Percentiles rank a stretch among this genome's conserved stretches.
Conservation (phyloP, 257 asterid species). For the Plantago major region DNA sequence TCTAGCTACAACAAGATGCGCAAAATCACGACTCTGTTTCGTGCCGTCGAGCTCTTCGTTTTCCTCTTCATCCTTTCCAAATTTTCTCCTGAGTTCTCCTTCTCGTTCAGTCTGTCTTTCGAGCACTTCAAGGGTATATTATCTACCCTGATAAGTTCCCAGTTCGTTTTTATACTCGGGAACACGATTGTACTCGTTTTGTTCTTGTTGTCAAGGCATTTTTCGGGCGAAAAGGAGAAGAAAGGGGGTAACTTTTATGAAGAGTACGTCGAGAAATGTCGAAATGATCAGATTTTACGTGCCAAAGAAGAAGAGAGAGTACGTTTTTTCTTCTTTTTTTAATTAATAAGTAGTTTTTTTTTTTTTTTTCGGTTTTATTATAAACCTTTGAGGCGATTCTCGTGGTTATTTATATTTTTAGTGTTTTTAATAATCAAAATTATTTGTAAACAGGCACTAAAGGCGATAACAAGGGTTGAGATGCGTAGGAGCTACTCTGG, state of each 20-base stretch:
- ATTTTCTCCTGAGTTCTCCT: constrained; percentile 33
- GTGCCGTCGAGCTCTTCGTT: constrained; percentile 31
- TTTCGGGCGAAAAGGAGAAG: constrained; percentile 25
- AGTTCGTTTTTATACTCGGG: constrained; percentile 61
- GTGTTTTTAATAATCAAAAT: no score
- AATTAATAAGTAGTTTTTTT: no score
- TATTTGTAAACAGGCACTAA: no score
- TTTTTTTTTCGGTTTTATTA: no score
- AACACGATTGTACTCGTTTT: constrained; percentile 58
- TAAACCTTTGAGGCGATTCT: no score
- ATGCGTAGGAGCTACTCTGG: constrained; percentile 44
- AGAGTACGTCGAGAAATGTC: constrained; percentile 44
- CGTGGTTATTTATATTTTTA: no score
- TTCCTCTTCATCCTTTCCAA: constrained; percentile 33
- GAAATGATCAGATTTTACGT: constrained; percentile 18
- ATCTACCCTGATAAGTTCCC: constrained; percentile 39
- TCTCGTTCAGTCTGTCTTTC: constrained; percentile 28
- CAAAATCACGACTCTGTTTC: constrained; percentile 30
- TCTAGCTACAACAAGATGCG: constrained; percentile 20
- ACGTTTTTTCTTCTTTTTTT: no score
- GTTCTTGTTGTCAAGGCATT: constrained; percentile 44
- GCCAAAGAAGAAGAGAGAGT: constrained; percentile 11
- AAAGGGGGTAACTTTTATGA: constrained; percentile 36
- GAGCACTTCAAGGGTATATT: constrained; percentile 43
- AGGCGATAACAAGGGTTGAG: background rate